A percentile compares a stretch with the other conserved stretches of the same genome.
phyloP scores from a whole-genome alignment of 1,284 basidiomycete species.

The Mycena citricolor region DNA sequence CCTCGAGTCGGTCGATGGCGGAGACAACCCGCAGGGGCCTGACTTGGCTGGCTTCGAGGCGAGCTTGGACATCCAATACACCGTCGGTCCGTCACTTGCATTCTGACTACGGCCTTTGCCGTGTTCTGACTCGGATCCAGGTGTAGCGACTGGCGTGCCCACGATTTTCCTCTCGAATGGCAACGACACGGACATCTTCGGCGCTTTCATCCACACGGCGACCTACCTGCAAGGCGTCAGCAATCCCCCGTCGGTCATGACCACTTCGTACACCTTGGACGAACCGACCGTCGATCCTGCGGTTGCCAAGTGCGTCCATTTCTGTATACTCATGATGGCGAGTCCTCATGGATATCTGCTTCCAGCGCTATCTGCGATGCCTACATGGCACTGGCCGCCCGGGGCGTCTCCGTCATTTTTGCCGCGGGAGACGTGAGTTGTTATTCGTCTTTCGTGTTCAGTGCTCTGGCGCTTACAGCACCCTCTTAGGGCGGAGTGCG shows the following conservation, averaged over 20 bases:
- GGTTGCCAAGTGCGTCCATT: constrained; percentile 18
- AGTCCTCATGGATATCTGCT: no score
- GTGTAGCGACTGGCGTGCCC: constrained; percentile 27
- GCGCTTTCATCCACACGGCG: constrained; percentile 31
- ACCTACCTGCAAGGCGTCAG: constrained; percentile 20
- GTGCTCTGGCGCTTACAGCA: not conserved
- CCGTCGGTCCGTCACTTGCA: constrained; percentile 1
- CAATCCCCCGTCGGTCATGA: constrained; percentile 28
- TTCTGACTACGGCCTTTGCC: not conserved
- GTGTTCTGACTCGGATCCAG: constrained; percentile 23
- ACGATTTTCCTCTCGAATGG: constrained; percentile 1
- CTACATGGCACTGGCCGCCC: constrained; percentile 36
- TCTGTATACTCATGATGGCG: no score
- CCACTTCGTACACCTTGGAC: constrained; percentile 9
- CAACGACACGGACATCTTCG: constrained; percentile 4
- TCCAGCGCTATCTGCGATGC: constrained; percentile 28
- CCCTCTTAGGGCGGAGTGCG: constrained; percentile 52
- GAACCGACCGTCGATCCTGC: constrained; percentile 9
- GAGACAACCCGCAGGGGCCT: constrained; percentile 32
- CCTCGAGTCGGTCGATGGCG: constrained; percentile 28
- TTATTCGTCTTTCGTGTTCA: no score
- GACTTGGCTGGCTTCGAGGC: constrained; percentile 8
- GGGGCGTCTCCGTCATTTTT: constrained; percentile 49
- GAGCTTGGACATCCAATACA: constrained; percentile 9
- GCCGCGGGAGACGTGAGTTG: constrained; percentile 44